Evolutionary conservation across 331 rosid genomes (phyloP).

Genomic region (Prunus yedoensis): DNA sequence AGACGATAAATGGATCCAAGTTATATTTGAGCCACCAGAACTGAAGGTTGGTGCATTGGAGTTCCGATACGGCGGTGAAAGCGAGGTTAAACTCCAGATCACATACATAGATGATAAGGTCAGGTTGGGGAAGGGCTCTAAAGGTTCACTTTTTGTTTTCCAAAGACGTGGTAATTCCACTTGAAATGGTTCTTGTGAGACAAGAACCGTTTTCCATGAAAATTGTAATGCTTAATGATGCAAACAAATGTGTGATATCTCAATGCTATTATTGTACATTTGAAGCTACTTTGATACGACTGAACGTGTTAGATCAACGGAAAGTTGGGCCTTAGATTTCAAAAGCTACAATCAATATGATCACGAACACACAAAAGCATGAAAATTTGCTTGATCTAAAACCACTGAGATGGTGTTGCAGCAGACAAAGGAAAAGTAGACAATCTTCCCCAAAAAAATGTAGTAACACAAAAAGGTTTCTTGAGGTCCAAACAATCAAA

Average conservation of each 20-base stretch:
- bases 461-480: neutral
- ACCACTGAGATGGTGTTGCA: too few relatives aligned
- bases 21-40: conserved; percentile 75
- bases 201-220: neutral
- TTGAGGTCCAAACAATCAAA: neutral
- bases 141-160: conserved; percentile 89
- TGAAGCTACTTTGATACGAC: neutral
- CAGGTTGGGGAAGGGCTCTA: conserved; percentile 87
- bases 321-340: too few relatives aligned
- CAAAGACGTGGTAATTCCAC: conserved; percentile 31
- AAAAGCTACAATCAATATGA: too few relatives aligned
- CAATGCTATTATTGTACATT: neutral
- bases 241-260: neutral
- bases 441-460: neutral
- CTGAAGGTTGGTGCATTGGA: conserved; percentile 66
- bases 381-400: neutral
- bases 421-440: too few relatives aligned
- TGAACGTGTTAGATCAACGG: too few relatives aligned
- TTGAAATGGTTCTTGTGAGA: neutral
- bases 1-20: conserved; percentile 74
- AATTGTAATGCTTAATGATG: conserved; percentile 5
- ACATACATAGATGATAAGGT: conserved; percentile 83
- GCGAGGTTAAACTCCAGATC: conserved; percentile 84
- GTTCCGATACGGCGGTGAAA: conserved; percentile 73
- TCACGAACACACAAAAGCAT: neutral